Evolutionary conservation across 768 basidiomycete genomes (phyloP).

Genomic region (Leucocoprinus leucothites): DNA sequence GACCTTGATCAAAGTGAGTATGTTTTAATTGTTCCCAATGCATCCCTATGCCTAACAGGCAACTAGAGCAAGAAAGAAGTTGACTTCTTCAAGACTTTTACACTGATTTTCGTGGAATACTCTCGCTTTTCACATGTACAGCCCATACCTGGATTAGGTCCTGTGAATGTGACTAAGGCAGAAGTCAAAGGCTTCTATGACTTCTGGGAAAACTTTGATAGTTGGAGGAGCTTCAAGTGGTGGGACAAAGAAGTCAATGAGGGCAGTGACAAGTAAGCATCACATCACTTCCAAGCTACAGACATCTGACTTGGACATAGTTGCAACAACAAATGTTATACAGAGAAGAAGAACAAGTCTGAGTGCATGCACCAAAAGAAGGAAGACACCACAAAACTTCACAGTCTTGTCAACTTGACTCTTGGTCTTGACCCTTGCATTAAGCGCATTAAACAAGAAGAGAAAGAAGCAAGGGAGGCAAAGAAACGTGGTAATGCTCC

Average conservation of each 20-base stretch:
- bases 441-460: conserved; percentile 94
- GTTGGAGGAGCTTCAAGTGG: conserved; percentile 98
- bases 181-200: conserved; percentile 94
- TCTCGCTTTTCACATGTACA: conserved; percentile 86
- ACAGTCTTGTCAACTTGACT: conserved; percentile 82
- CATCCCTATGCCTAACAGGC: background rate
- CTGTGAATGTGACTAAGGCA: conserved; percentile 65
- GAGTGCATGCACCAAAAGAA: conserved; percentile 96
- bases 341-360: conserved; percentile 99
- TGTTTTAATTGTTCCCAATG: background rate
- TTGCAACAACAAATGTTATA: conserved; percentile 98
- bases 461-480: conserved; percentile 90
- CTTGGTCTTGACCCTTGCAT: conserved; percentile 88
- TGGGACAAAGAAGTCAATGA: conserved; percentile 98
- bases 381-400: conserved; percentile 90
- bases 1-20: conserved; percentile 47
- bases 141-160: conserved; percentile 82
- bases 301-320: conserved; percentile 39
- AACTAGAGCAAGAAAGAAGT: conserved; percentile 41
- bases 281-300: background rate
- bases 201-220: conserved; percentile 99
- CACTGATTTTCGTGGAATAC: conserved; percentile 83
- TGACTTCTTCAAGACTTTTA: conserved; percentile 71
- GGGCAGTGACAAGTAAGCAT: conserved; percentile 84
- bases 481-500: conserved; percentile 64